Evolutionary conservation across 768 basidiomycete genomes (phyloP), one percentile per base, ranked within the genome.

Genomic region (Harrya chromipes): DNA sequence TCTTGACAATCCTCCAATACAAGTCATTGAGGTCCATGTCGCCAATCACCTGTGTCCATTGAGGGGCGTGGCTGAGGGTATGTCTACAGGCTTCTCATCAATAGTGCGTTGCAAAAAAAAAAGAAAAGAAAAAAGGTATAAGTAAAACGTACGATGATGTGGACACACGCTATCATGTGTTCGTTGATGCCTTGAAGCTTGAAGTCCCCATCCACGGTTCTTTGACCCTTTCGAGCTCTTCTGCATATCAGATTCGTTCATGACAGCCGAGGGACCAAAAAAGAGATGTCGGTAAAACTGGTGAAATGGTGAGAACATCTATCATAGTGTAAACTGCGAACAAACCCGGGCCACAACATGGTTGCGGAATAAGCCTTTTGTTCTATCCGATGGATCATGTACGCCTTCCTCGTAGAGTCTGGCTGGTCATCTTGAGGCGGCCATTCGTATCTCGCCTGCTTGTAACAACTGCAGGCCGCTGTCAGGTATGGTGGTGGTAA

Each of bases 221-320:
- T 53, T 53, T 2, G 41, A 24, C 33, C 20, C 20, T 6, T 40
- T 52, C 16, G 46, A 34, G 17, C 43, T n/a, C 21, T 43, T 16
- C 35, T 5, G 11, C 10, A 12, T 35, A 11, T 19, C 9, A 1
- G 46, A 42, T 6, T 47, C 38, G 23, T 23, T 23, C 23, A 23
- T 23, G 23, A 6, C 23, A 23, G 23, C 6, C 23, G 23, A 23
- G 23, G 23, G 23, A 23, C 23, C 23, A 23, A 23, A 23, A 3
- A 53, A 53, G 1, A 49, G 8, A 17, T 53, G 47, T n/a, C 31
- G 34, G 11, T 53, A 49, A 1, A 53, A 27, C 52, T 49, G n/a
- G 23, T 8, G 12, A 38, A 11, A 29, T 10, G 6, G 16, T 40
- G 1, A 42, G 40, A 42, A 29, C 13, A 2, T 10, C 9, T 17